Conservation (phyloP, 2,329 filamentous ascomycete genomes). For the Bipolaris victoriae region DNA sequence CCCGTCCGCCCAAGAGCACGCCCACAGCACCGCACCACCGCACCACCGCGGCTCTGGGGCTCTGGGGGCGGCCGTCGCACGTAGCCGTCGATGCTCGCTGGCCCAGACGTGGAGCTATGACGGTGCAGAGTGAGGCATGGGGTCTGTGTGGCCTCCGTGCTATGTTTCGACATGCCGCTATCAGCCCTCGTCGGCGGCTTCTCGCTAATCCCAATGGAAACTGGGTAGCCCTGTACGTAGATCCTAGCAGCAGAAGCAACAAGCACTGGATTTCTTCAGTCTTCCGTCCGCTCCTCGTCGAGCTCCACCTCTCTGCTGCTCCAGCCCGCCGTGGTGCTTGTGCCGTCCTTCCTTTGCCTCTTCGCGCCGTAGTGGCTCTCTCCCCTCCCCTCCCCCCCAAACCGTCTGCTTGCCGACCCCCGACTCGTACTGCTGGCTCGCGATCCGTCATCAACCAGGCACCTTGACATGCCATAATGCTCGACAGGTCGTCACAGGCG, state of each 20-base stretch:
- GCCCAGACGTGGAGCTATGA: slow-evolving; percentile 26
- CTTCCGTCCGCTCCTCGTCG: slow-evolving; percentile 39
- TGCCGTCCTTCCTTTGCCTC: slow-evolving; percentile 28
- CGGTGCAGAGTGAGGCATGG: slow-evolving; percentile 33
- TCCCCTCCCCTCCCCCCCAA: slow-evolving; percentile 4
- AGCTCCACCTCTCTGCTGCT: slow-evolving; percentile 38
- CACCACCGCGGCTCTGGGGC: neutral
- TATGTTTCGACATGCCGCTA: slow-evolving; percentile 42
- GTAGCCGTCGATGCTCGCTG: neutral
- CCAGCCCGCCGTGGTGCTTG: slow-evolving; percentile 36
- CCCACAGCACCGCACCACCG: neutral
- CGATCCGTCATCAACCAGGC: slow-evolving; percentile 32
- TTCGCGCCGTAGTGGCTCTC: slow-evolving; percentile 30
- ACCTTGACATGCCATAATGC: slow-evolving; percentile 51
- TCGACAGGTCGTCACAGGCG: slow-evolving; percentile 45
- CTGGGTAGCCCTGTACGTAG: slow-evolving; percentile 39
- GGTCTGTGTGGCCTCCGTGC: slow-evolving; percentile 39
- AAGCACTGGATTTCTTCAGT: slow-evolving; percentile 43
- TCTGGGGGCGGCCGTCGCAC: slow-evolving; percentile 4
- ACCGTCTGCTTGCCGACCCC: slow-evolving; percentile 26
- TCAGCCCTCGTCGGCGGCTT: slow-evolving; percentile 42
- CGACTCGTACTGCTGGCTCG: slow-evolving; percentile 29
- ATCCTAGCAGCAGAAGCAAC: slow-evolving; percentile 42
- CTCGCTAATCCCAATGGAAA: slow-evolving; percentile 39
- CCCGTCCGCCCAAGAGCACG: neutral